Percentiles rank a stretch among this genome's conserved stretches.
Evolutionary conservation across 805 yeast genomes (phyloP).

Genomic region (Barnettozyma vustinii): DNA sequence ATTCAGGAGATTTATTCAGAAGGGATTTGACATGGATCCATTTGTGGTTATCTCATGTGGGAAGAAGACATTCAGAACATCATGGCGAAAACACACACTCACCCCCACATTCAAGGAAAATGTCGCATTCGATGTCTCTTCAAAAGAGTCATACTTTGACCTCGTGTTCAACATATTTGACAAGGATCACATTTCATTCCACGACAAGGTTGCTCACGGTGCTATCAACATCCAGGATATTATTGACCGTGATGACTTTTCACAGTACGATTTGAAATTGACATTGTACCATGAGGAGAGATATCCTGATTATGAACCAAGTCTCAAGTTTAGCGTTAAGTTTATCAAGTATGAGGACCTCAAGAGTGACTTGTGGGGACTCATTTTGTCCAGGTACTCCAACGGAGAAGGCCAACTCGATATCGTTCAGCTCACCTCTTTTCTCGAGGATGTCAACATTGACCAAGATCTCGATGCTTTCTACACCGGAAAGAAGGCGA

Average conservation of each 20-base stretch:
- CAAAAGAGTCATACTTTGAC: conserved; percentile 59
- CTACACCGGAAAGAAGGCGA: conserved; percentile 15
- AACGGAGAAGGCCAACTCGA: conserved; percentile 31
- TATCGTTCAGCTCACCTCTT: conserved; percentile 53
- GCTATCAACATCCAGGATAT: conserved; percentile 51
- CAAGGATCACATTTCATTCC: conserved; percentile 75
- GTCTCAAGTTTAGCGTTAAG: conserved; percentile 52
- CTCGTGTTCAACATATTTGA: conserved; percentile 74
- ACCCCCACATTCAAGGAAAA: conserved; percentile 81
- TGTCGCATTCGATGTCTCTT: conserved; percentile 69
- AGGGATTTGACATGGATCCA: conserved; percentile 94
- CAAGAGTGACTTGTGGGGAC: conserved; percentile 65
- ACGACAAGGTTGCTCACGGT: conserved; percentile 74
- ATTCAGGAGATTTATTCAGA: conserved; percentile 52
- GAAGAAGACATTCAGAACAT: conserved; percentile 77
- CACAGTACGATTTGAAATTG: conserved; percentile 32
- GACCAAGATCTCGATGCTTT: conserved; percentile 20
- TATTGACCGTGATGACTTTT: conserved; percentile 22
- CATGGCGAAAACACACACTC: conserved; percentile 75
- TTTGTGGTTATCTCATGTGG: conserved; percentile 91
- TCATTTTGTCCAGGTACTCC: conserved; percentile 47
- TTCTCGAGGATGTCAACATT: conserved; percentile 40
- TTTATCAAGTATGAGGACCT: conserved; percentile 62
- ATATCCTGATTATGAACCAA: conserved; percentile 37
- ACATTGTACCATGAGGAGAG: conserved; percentile 21